Evolutionary conservation across 2,329 filamentous ascomycete genomes (phyloP).

Genomic region (Fusarium nygamai): DNA sequence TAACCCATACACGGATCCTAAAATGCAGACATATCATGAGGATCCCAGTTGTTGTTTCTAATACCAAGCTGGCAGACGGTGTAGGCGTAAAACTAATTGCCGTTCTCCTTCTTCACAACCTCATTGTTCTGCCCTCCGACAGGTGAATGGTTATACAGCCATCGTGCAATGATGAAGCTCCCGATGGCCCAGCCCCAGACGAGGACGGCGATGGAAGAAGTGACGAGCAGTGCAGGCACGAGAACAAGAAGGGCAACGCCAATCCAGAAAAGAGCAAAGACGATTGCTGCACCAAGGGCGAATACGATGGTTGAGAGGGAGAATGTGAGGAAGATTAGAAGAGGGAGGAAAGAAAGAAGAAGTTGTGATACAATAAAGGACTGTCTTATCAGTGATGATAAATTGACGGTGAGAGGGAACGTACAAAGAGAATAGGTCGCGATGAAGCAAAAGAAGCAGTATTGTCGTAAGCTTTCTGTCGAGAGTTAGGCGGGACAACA

Average conservation of each 20-base stretch:
- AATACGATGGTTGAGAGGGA: constrained; percentile 69
- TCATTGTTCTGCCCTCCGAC: constrained; percentile 37
- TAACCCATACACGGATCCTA: constrained; percentile 17
- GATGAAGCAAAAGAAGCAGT: constrained; percentile 66
- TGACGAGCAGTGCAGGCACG: constrained; percentile 74
- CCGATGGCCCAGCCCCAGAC: constrained; percentile 75
- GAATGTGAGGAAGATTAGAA: constrained; percentile 76
- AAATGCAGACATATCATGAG: constrained; percentile 20
- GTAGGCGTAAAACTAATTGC: constrained; percentile 17
- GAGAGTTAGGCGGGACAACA: constrained; percentile 68
- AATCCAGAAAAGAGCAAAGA: constrained; percentile 75
- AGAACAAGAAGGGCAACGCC: constrained; percentile 74
- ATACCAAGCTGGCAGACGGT: constrained; percentile 5
- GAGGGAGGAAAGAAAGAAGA: constrained; percentile 71
- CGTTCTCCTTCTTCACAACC: constrained; percentile 38
- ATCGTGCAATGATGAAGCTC: constrained; percentile 62
- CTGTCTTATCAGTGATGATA: constrained; percentile 51
- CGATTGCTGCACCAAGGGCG: constrained; percentile 67
- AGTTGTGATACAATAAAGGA: constrained; percentile 74
- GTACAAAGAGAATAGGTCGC: constrained; percentile 76
- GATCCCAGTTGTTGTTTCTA: constrained; percentile 13
- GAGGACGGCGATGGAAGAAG: constrained; percentile 68
- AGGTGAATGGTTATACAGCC: constrained; percentile 54
- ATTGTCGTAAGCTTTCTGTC: constrained; percentile 65
- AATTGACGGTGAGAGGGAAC: constrained; percentile 38